Evolutionary conservation across 768 basidiomycete species (phyloP).

Genomic region (Trametes cingulata): DNA sequence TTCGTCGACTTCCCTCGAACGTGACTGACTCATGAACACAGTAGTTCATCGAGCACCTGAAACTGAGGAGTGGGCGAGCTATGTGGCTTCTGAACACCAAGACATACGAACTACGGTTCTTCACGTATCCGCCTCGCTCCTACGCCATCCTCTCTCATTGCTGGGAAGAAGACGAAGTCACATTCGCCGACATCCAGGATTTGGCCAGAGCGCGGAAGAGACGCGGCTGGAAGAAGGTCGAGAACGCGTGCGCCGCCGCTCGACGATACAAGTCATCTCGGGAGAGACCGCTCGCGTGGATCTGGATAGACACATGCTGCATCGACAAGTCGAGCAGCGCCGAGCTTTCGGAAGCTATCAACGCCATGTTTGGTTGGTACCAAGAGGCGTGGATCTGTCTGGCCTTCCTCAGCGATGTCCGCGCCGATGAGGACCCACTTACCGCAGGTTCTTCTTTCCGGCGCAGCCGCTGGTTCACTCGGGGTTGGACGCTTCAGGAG

Average conservation of each 20-base stretch:
- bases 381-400: background rate
- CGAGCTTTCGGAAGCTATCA: slow-evolving; percentile 1
- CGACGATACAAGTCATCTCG: background rate
- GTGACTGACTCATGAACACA: background rate
- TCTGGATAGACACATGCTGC: slow-evolving; percentile 7
- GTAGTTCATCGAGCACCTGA: no score
- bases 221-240: background rate
- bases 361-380: slow-evolving; percentile 1
- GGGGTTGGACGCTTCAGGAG: slow-evolving; percentile 14
- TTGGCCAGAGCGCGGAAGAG: background rate
- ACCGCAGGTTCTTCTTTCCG: background rate
- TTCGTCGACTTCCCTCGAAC: no score
- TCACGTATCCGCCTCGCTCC: background rate
- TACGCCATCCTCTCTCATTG: slow-evolving; percentile 8
- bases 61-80: no score
- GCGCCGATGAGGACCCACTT: background rate
- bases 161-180: slow-evolving; percentile 1
- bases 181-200: background rate
- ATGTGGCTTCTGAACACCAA: background rate
- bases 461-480: slow-evolving; percentile 2
- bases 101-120: background rate
- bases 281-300: background rate
- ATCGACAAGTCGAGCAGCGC: slow-evolving; percentile 7
- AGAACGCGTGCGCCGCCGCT: background rate
- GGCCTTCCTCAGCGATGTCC: slow-evolving; percentile 1